These are phyloP conservation scores for Pseudogymnoascus sp. DNA, from an alignment of 2,329 filamentous ascomycete genomes.

Conservation along the genomic window DNA sequence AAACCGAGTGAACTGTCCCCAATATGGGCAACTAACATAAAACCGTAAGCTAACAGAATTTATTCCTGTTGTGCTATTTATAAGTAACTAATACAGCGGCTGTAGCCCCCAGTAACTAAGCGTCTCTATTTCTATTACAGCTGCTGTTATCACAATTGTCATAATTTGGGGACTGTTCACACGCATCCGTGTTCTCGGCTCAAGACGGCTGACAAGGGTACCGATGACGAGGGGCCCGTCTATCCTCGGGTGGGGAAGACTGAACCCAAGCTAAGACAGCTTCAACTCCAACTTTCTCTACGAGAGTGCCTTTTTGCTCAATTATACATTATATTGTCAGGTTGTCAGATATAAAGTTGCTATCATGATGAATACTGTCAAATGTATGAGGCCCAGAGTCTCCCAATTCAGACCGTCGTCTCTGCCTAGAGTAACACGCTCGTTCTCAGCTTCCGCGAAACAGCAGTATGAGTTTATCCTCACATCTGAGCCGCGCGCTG, in stretches of 20 bases:
- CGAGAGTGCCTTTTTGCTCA: background rate
- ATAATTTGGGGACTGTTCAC: no score
- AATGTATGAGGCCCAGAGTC: constrained; percentile 24
- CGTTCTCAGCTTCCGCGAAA: constrained; percentile 25
- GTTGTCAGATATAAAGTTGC: constrained; percentile 9
- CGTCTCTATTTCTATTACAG: no score
- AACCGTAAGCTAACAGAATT: no score
- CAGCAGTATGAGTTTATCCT: constrained; percentile 71
- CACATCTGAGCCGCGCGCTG: constrained; percentile 75
- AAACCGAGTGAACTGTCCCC: no score
- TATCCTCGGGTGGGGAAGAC: constrained; percentile 7
- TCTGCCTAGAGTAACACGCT: constrained; percentile 19
- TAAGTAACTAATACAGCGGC: no score
- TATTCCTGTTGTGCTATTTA: no score
- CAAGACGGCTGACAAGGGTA: constrained; percentile 4
- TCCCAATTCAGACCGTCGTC: constrained; percentile 23
- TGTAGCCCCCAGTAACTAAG: no score
- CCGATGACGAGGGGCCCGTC: background rate
- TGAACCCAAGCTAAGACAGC: constrained; percentile 8
- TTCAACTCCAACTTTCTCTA: constrained; percentile 1
- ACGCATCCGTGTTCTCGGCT: background rate
- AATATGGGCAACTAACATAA: no score
- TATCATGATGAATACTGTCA: constrained; percentile 24
- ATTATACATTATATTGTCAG: background rate
- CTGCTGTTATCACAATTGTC: no score